Conservation (phyloP, 75 land plant species). For the Selaginella moellendorffii region DNA sequence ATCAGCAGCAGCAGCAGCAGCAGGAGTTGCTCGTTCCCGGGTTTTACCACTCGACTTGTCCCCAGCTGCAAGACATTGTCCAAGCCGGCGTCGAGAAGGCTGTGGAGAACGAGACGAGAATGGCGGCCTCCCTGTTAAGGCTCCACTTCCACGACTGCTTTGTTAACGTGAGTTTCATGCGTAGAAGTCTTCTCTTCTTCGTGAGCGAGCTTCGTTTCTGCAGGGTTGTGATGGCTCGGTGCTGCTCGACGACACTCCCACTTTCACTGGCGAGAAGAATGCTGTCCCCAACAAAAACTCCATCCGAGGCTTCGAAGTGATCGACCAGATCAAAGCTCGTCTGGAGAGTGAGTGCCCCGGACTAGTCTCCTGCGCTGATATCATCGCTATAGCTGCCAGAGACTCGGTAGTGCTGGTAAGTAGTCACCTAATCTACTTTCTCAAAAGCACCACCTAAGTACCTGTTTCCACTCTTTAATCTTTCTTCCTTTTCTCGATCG, state of each 20-base stretch:
- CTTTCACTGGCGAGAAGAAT: neutral
- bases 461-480: neutral
- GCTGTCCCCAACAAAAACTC: neutral
- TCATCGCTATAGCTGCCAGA: conserved; percentile 31
- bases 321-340: neutral
- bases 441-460: neutral
- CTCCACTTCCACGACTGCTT: conserved; percentile 13
- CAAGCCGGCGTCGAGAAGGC: neutral
- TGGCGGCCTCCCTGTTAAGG: conserved; percentile 3
- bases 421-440: neutral
- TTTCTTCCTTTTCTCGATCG: neutral
- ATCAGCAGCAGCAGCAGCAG: no score
- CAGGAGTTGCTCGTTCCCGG: neutral
- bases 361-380: conserved; percentile 19
- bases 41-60: conserved; percentile 25
- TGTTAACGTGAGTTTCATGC: conserved; percentile 6
- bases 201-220: no score
- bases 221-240: neutral
- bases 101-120: conserved; percentile 7
- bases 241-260: neutral
- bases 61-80: conserved; percentile 8
- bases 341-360: neutral
- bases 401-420: neutral
- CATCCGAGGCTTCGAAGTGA: neutral
- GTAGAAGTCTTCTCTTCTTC: no score